phyloP scores from a whole-genome alignment of 129 eudicot species.

The Pulicaria dysenterica region DNA sequence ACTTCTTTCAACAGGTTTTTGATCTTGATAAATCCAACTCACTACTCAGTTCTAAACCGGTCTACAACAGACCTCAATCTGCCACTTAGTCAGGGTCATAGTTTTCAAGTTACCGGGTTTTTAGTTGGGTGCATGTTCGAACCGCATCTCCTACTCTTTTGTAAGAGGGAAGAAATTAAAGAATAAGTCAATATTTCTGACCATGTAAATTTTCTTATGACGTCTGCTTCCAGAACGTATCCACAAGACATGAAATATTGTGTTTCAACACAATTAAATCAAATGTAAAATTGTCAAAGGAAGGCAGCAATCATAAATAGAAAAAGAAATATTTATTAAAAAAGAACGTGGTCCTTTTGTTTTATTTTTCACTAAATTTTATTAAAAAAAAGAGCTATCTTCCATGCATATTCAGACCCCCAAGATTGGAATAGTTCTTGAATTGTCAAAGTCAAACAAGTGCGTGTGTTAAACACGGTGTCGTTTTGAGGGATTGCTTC shows the following conservation, averaged over 20 bases:
- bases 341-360: neutral
- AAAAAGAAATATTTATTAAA: neutral
- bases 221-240: slow-evolving; percentile 20
- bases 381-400: neutral
- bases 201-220: neutral
- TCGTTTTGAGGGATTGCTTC: slow-evolving; percentile 1
- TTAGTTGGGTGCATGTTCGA: too few relatives aligned
- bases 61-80: too few relatives aligned
- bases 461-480: slow-evolving; percentile 29
- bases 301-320: slow-evolving; percentile 21
- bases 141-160: too few relatives aligned
- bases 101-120: too few relatives aligned
- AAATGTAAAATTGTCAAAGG: slow-evolving; percentile 6
- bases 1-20: too few relatives aligned
- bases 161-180: too few relatives aligned
- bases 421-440: neutral
- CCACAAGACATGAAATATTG: neutral
- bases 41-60: too few relatives aligned
- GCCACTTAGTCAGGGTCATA: too few relatives aligned
- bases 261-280: too few relatives aligned
- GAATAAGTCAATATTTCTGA: too few relatives aligned
- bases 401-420: slow-evolving; percentile 18
- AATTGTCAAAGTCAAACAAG: slow-evolving; percentile 31
- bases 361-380: too few relatives aligned
- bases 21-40: too few relatives aligned